Base-by-base conservation (phyloP, 2,329 filamentous ascomycete genomes). In the Trichophyton benhamiae region DNA sequence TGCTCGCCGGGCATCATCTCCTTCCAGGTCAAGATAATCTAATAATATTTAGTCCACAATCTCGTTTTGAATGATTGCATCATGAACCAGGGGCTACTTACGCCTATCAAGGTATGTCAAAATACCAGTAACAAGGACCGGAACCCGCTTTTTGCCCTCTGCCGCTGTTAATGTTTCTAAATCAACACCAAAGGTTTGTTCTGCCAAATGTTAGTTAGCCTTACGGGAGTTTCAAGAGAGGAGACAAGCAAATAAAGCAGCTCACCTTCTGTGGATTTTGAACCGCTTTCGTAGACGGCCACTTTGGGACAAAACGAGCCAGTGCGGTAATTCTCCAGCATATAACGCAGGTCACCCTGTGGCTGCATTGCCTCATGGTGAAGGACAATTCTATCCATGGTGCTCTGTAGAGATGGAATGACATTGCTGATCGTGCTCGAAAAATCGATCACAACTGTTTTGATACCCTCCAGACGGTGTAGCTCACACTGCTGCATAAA, bases 341-440 rank as follows among this genome's bases (percentile, higher is more conserved):
- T 82, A 73, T 97, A 99, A 65, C 94, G 84, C 67, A 99, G 78
- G 74, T 99, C 94, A 44, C 89, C 88, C 57, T 86, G 73, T 4
- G 94, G 94, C 74, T 97, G 94, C n/a, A 99, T 89, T 0, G 94
- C 97, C 79, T 99, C 94, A 74, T 99, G 94, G 77, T 95, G 99
- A 55, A 99, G 82, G 86, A 99, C 91, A 91, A 99, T 96, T 72
- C 95, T 91, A 77, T 99, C 94, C 25, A 99, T 91, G 0, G 91
- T 91, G 63, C 92, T 92, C 75, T 97, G 94, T 64, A 99, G 78
- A 70, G 89, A 95, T 17, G 94, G 95, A 65, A 99, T 97, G 68
- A 96, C 92, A 70, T 99, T 99, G 80, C 92, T 92, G 73, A 99
- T 89, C 42, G 92, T 91, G 53, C 94, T 94, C 3, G 92, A 96